A percentile compares a stretch with the other conserved stretches of the same genome.
Evolutionary conservation across 2,329 filamentous ascomycete species (phyloP).

Genomic region (Rutstroemia sp.): DNA sequence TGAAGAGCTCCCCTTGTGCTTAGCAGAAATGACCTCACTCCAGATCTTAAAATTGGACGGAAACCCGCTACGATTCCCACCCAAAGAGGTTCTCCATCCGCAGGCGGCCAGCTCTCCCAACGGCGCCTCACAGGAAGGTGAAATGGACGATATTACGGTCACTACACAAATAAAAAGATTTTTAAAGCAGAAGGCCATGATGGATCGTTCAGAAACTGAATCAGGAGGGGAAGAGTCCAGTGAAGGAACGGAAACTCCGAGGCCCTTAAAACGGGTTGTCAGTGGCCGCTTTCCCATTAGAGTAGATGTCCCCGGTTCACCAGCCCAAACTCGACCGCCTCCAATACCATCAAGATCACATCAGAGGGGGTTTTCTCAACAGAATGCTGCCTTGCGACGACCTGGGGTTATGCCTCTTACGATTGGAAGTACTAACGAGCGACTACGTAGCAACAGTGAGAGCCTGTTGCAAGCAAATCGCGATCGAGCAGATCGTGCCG

Average conservation of each 20-base stretch:
- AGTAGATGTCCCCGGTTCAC: slow-evolving; percentile 69
- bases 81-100: slow-evolving; percentile 58
- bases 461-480: slow-evolving; percentile 43
- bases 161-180: slow-evolving; percentile 57
- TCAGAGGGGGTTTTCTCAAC: slow-evolving; percentile 66
- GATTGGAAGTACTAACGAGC: slow-evolving; percentile 62
- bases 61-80: slow-evolving; percentile 77
- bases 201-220: slow-evolving; percentile 46
- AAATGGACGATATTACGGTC: slow-evolving; percentile 53
- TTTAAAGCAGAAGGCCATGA: slow-evolving; percentile 41
- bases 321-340: slow-evolving; percentile 58
- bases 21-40: slow-evolving; percentile 84
- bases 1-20: slow-evolving; percentile 70
- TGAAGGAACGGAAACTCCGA: slow-evolving; percentile 74
- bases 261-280: slow-evolving; percentile 53
- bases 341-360: slow-evolving; percentile 77
- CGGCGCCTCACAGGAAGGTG: slow-evolving; percentile 43
- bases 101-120: slow-evolving; percentile 48
- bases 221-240: slow-evolving; percentile 54
- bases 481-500: slow-evolving; percentile 30
- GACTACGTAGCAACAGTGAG: slow-evolving; percentile 59
- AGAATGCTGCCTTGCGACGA: slow-evolving; percentile 54
- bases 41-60: slow-evolving; percentile 86
- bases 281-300: slow-evolving; percentile 63
- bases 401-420: slow-evolving; percentile 66